Base-by-base conservation (phyloP, 2,329 filamentous ascomycete genomes). In the Colletotrichum simmondsii region DNA sequence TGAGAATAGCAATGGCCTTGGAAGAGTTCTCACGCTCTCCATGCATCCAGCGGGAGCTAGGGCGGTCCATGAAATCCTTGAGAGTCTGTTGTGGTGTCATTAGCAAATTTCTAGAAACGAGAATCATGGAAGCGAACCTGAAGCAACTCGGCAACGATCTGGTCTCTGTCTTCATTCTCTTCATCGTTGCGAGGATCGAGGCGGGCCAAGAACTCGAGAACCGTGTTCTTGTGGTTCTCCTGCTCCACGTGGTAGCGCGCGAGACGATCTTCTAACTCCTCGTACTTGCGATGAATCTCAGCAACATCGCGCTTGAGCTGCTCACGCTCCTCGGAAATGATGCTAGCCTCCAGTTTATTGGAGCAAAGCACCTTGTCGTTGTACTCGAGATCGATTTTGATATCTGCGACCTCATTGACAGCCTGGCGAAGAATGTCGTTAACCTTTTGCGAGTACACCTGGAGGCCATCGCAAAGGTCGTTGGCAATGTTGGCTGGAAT, bases 341-440 rank as follows among this genome's bases (percentile, higher is more conserved):
- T 65, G 19, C 64, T 72, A 35, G 72, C 64, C 62, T 75, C 74
- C 24, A 74, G 35, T 54, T 74, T 74, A 32, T 64, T 75, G 62
- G 73, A 74, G 28, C 64, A 72, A 62, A 75, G 71, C n/a, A 74
- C 65, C 53, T 81, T 81, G n/a, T 77, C 71, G 49, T 75, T 78
- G 75, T 83, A 83, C 24, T 75, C 73, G 5, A 84, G 71, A 57
- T 83, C 79, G 5, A 76, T 76, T 19, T 78, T 76, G 2, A 84
- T 62, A n/a, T 75, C 74, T 11, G 74, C 66, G 28, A 74, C 69
- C 49, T 75, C 74, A 16, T 74, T 74, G 56, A 75, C 71, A 14
- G 66, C 73, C 52, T 74, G 72, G 3, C 74, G 74, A 46, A 75
- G 67, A 19, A 72, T 64, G 52, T 79, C 77, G 63, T 77, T 77